Evolutionary conservation across 2,329 filamentous ascomycete genomes (phyloP), one percentile per base, ranked within the genome.

Genomic region (Phaeosphaeria sp.): DNA sequence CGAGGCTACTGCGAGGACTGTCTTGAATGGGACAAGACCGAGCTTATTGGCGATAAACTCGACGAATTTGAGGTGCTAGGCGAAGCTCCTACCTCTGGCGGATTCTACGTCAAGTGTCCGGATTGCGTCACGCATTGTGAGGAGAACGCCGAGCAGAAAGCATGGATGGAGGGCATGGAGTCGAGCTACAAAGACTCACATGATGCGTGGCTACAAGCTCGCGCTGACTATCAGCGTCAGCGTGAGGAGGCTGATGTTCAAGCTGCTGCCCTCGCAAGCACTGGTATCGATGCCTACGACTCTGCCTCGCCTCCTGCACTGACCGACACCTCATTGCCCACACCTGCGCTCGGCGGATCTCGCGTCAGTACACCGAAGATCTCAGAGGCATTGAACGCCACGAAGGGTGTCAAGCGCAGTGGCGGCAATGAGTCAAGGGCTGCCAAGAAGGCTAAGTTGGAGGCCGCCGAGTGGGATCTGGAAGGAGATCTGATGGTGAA

Each of bases 1-100:
- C 73, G 74, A 2, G 84, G 81, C 0, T 87, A 80, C 63, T 89
- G 86, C 64, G 86, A 88, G 54, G 82, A 87, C 45, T 88, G 86
- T 64, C 67, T 88, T 0, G 80, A 87, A 48, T 87, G 83, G 74
- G 78, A 83, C 3, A 74, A 76, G 2, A 79, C 80, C 0, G 75
- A 77, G 3, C 79, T 87, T 0, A 67, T 87, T 13, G 85, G 83
- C 9, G 80, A 84, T 22, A 81, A 79, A 15, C 71, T 87, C 0
- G 77, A 80, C 1, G 84, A 87, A 64, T 84, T 82, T 51, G 80
- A 86, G 54, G 61, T 82, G n/a, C 72, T 86, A 1, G 79, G 77
- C 0, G 84, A 82, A 54, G 69, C 68, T 0, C 70, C 76, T 2
- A 72, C 75, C 2, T 57, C 66, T 0, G 79, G 82, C 25, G 82